A percentile compares a stretch with the other conserved stretches of the same genome.
Conservation (phyloP, 208 protist species). For the Leptomonas seymouri region DNA sequence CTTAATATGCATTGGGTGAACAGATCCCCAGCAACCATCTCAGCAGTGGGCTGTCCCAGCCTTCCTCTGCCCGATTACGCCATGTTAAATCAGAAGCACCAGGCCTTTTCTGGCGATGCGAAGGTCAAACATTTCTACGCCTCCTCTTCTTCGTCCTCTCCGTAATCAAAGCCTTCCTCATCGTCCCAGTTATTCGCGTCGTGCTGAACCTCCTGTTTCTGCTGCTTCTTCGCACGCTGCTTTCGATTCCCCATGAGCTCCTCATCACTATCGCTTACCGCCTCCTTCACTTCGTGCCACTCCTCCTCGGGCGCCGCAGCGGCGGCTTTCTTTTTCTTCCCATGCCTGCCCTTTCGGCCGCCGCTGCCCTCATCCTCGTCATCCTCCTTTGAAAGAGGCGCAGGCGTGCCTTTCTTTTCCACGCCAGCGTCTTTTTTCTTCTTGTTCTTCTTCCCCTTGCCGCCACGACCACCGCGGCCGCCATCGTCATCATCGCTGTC, state of each 20-base stretch:
- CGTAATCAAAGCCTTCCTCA: slow-evolving; percentile 58
- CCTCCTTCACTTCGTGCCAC: slow-evolving; percentile 23
- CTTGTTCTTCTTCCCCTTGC: slow-evolving; percentile 36
- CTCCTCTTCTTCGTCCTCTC: slow-evolving; percentile 30
- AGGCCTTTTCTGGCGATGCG: too few species aligned
- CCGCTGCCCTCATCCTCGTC: slow-evolving; percentile 29
- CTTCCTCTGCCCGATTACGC: too few species aligned
- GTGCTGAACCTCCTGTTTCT: slow-evolving; percentile 33
- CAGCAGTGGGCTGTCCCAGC: too few species aligned
- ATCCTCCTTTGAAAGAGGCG: slow-evolving; percentile 7
- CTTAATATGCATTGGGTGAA: too few species aligned
- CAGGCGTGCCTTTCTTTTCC: not conserved
- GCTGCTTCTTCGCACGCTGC: slow-evolving; percentile 60
- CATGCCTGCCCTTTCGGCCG: slow-evolving; percentile 33
- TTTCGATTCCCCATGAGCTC: slow-evolving; percentile 78
- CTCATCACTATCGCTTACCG: slow-evolving; percentile 64
- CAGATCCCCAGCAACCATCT: too few species aligned
- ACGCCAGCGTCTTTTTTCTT: slow-evolving; percentile 18
- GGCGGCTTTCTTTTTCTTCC: slow-evolving; percentile 30
- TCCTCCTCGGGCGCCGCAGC: slow-evolving; percentile 31
- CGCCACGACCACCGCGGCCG: slow-evolving; percentile 24
- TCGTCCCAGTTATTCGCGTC: slow-evolving; percentile 30
- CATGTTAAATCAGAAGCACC: too few species aligned
- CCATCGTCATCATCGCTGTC: slow-evolving; percentile 30
- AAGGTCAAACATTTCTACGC: too few species aligned